A percentile compares a stretch with the other conserved stretches of the same genome.
Evolutionary conservation across 495 filamentous ascomycete species (phyloP).

Genomic region (Hypoxylon lienhwacheense): DNA sequence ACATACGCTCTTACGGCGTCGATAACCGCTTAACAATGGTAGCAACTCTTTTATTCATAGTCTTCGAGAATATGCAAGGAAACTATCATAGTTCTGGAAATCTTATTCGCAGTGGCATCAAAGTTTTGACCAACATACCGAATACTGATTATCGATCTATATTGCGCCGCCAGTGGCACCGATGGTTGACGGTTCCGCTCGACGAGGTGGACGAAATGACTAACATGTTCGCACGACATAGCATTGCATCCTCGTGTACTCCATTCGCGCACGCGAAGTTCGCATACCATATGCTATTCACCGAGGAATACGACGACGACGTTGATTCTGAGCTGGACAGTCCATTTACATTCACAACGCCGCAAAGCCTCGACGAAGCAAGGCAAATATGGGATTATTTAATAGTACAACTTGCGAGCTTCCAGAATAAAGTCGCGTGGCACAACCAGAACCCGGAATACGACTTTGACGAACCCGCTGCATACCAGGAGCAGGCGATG

Average conservation of each 20-base stretch:
- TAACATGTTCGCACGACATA: constrained; percentile 31
- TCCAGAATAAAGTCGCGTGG: constrained; percentile 26
- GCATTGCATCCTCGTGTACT: constrained; percentile 22
- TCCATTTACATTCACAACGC: constrained; percentile 20
- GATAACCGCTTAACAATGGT: constrained; percentile 29
- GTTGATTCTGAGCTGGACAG: not conserved
- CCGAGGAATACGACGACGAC: constrained; percentile 28
- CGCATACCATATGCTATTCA: constrained; percentile 34
- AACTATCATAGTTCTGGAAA: constrained; percentile 35
- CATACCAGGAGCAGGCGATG: constrained; percentile 22
- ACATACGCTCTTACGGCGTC: constrained; percentile 23
- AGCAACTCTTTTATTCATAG: constrained; percentile 35
- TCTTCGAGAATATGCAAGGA: constrained; percentile 38
- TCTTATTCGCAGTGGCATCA: constrained; percentile 33
- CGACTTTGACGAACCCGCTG: constrained; percentile 26
- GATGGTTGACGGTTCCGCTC: constrained; percentile 14
- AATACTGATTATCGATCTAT: constrained; percentile 18
- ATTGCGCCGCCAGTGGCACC: constrained; percentile 25
- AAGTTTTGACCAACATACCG: constrained; percentile 30
- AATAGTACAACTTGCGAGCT: constrained; percentile 22
- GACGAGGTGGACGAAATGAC: constrained; percentile 37
- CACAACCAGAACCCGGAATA: constrained; percentile 28
- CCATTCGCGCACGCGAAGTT: constrained; percentile 34
- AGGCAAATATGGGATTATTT: constrained; percentile 26
- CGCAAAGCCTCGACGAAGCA: constrained; percentile 26